phyloP scores from a whole-genome alignment of 306 rosid genomes.

The Psophocarpus tetragonolobus region DNA sequence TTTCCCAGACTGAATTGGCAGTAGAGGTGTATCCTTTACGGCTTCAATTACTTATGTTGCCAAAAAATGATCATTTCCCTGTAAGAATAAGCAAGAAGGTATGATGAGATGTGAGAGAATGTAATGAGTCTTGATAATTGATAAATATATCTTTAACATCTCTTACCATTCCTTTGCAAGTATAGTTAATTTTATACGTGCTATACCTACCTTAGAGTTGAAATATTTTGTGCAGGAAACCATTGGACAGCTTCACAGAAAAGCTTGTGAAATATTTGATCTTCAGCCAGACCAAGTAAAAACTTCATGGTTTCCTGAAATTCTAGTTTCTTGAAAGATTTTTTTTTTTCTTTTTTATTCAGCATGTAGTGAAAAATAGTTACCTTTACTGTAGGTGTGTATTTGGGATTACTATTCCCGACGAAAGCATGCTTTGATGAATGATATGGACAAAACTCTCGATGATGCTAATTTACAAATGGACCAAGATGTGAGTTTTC shows the following conservation, averaged over 20 bases:
- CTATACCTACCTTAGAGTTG: constrained; percentile 39
- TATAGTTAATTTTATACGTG: constrained; percentile 22
- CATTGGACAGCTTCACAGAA: constrained; percentile 85
- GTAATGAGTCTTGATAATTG: constrained; percentile 27
- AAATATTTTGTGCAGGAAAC: constrained; percentile 78
- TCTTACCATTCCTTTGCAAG: constrained; percentile 24
- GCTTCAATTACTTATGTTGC: constrained; percentile 80
- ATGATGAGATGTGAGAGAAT: constrained; percentile 41
- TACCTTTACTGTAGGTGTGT: constrained; percentile 58
- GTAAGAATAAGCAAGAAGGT: constrained; percentile 99
- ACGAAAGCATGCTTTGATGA: constrained; percentile 86
- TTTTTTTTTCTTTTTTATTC: constrained; percentile 7
- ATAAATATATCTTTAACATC: constrained; percentile 31
- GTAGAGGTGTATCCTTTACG: constrained; percentile 98
- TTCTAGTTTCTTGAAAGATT: not conserved
- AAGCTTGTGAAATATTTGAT: constrained; percentile 89
- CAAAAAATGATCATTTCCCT: constrained; percentile 70
- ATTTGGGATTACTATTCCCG: constrained; percentile 96
- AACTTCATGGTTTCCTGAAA: constrained; percentile 30
- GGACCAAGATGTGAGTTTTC: constrained; percentile 92
- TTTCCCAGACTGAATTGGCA: constrained; percentile 81
- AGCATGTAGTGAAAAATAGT: constrained; percentile 22
- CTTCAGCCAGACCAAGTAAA: constrained; percentile 84
- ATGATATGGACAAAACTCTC: constrained; percentile 91
- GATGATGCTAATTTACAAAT: constrained; percentile 97